Percentiles rank a stretch among this genome's conserved stretches.
These are phyloP conservation scores for Mimosa pudica DNA, from an alignment of 306 rosid genomes.

Conservation along the genomic window DNA sequence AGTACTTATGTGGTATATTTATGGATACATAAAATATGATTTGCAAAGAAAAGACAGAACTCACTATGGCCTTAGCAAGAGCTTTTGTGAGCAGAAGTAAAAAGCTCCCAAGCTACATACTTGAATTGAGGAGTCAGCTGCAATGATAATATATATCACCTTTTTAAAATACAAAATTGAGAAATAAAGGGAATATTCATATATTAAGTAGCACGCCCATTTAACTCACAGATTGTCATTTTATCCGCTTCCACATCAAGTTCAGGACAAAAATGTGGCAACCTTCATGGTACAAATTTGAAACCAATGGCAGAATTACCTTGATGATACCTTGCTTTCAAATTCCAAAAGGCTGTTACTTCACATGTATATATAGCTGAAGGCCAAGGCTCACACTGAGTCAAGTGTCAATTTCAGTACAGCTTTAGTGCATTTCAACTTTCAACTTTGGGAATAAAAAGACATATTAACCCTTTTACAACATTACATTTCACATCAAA, in stretches of 20 bases:
- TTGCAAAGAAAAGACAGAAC: slow-evolving; percentile 8
- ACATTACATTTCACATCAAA: slow-evolving; percentile 10
- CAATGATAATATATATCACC: slow-evolving; percentile 1
- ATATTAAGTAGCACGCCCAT: not conserved
- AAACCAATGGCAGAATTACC: not conserved
- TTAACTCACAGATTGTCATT: slow-evolving; percentile 3
- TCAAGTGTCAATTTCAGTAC: slow-evolving; percentile 2
- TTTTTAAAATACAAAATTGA: not conserved
- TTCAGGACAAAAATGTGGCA: slow-evolving; percentile 7
- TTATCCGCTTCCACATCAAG: slow-evolving; percentile 7
- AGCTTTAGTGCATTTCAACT: not conserved
- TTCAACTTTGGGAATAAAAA: not conserved
- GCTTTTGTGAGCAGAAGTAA: not conserved
- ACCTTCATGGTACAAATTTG: not conserved
- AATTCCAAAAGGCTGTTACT: not conserved
- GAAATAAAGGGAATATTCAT: not conserved
- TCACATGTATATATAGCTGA: not conserved
- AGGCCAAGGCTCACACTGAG: not conserved
- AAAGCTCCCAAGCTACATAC: slow-evolving; percentile 14
- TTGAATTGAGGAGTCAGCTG: slow-evolving; percentile 10
- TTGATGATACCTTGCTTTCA: not conserved
- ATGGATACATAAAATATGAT: not conserved
- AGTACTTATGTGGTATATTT: not conserved
- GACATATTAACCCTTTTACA: slow-evolving; percentile 7
- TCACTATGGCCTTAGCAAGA: not conserved